These are phyloP conservation scores for Microdochium bolleyi DNA, from an alignment of 2,329 filamentous ascomycete species.

Conservation along the genomic window DNA sequence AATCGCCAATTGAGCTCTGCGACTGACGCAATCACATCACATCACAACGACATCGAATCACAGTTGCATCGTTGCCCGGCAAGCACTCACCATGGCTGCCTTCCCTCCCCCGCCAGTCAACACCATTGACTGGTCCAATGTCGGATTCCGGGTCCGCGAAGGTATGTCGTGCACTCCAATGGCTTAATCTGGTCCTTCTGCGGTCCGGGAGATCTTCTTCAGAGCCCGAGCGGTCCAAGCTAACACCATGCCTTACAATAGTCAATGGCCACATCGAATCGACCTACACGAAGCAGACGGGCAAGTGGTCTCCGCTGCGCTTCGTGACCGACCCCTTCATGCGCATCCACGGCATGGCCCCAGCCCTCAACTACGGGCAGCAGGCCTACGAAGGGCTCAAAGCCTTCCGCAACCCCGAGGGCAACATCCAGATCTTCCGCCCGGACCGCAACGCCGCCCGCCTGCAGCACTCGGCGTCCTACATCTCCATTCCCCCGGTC, in stretches of 20 bases:
- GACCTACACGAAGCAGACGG: slow-evolving; percentile 66
- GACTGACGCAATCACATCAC: too few species aligned
- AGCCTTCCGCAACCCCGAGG: slow-evolving; percentile 73
- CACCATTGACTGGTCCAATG: slow-evolving; percentile 87
- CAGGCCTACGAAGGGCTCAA: slow-evolving; percentile 99
- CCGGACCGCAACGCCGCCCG: slow-evolving; percentile 77
- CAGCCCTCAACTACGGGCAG: slow-evolving; percentile 92
- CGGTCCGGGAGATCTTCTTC: too few species aligned
- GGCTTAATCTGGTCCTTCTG: neutral
- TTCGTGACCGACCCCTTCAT: slow-evolving; percentile 82
- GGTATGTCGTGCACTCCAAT: slow-evolving; percentile 40
- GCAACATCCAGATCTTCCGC: slow-evolving; percentile 79
- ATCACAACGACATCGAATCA: too few species aligned
- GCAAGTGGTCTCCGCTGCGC: slow-evolving; percentile 67
- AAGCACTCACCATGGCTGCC: slow-evolving; percentile 29
- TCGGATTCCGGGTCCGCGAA: slow-evolving; percentile 89
- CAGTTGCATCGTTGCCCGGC: neutral
- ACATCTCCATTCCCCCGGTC: slow-evolving; percentile 75
- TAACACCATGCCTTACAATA: slow-evolving; percentile 22
- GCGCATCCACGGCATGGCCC: slow-evolving; percentile 89
- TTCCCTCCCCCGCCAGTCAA: slow-evolving; percentile 74
- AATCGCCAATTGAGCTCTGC: too few species aligned
- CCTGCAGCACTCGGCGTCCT: slow-evolving; percentile 76
- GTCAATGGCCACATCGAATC: slow-evolving; percentile 94
- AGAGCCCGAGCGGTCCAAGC: neutral